Base-by-base conservation (phyloP, 495 filamentous ascomycete species). In the Aspergillus heteromorphus region DNA sequence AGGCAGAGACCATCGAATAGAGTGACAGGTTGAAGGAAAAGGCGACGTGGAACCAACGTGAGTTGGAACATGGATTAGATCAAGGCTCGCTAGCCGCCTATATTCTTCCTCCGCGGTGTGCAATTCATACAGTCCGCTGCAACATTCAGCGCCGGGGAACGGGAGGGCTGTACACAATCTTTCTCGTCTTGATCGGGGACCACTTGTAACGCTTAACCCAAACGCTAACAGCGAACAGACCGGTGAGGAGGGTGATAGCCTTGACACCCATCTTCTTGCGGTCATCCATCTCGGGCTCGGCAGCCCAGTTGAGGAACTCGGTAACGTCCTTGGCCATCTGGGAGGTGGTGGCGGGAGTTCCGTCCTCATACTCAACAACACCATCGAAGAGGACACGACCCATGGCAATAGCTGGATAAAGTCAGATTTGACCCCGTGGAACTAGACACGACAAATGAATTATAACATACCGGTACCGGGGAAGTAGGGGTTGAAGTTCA, bases 401-500 rank as follows among this genome's bases (percentile, higher is more conserved):
- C 95, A 99, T 99, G 63, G 88, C 95, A 72, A 99, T 99, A 63
- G 91, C 82, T 85, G 54, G 16, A 42, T 5, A 17, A 1, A 10
- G 20, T 58, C 16, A 53, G 54, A 38, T 18, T 41, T 10, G 45
- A 17, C 34, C 30, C 21, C 5, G 2, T 14, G 11, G 2, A 29
- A 47, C 13, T n/a, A 9, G 11, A 38, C 34, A 14, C 5, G 30
- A 47, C 13, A 40, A 23, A 13, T 5, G 6, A 13, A 4, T 48
- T 36, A 54, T 54, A 45, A 65, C 74, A 43, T 75, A 81, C 82
- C 93, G 58, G 93, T 97, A 62, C 95, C 95, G 48, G 93, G 93
- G 84, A 99, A 99, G 80, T 97, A 99, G 23, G 93, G 93, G 83
- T 99, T 99, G 83, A 99, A 99, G 83, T 97, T 95, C 69, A 99